phyloP scores from a whole-genome alignment of 2,329 filamentous ascomycete genomes.

The Gnomoniopsis sp. region DNA sequence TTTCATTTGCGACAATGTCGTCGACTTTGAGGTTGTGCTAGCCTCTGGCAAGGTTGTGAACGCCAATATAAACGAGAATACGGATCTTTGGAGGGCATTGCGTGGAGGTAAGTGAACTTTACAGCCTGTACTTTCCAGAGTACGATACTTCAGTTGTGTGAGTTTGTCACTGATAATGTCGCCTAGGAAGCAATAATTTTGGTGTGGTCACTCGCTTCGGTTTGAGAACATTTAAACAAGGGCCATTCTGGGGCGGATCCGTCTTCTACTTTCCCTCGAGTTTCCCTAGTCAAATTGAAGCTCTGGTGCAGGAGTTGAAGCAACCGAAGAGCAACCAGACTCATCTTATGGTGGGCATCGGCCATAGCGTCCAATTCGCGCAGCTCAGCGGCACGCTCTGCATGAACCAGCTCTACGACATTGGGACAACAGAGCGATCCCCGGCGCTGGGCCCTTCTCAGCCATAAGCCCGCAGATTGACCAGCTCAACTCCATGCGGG shows the following conservation, averaged over 20 bases:
- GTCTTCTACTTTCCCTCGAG: constrained; percentile 20
- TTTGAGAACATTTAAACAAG: constrained; percentile 13
- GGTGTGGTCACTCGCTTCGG: constrained; percentile 27
- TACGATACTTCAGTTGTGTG: background rate
- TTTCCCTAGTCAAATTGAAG: constrained; percentile 23
- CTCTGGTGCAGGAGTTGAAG: constrained; percentile 20
- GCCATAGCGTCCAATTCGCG: constrained; percentile 17
- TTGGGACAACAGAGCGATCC: constrained; percentile 4
- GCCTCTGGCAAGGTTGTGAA: constrained; percentile 35
- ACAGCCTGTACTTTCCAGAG: background rate
- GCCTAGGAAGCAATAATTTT: constrained; percentile 31
- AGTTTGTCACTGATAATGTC: too few species aligned
- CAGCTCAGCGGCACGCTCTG: constrained; percentile 16
- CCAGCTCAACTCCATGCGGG: background rate
- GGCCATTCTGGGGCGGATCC: constrained; percentile 20
- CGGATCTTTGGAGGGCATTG: constrained; percentile 39
- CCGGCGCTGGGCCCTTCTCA: constrained; percentile 13
- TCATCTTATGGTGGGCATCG: constrained; percentile 23
- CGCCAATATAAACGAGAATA: constrained; percentile 30
- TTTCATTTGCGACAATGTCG: constrained; percentile 36
- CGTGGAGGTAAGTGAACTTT: constrained; percentile 33
- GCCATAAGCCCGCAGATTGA: constrained; percentile 13
- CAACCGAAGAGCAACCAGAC: constrained; percentile 19
- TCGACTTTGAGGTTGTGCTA: constrained; percentile 38
- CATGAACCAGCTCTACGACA: constrained; percentile 18